phyloP scores from a whole-genome alignment of 139 green algal species.

The Gonium pectorale region DNA sequence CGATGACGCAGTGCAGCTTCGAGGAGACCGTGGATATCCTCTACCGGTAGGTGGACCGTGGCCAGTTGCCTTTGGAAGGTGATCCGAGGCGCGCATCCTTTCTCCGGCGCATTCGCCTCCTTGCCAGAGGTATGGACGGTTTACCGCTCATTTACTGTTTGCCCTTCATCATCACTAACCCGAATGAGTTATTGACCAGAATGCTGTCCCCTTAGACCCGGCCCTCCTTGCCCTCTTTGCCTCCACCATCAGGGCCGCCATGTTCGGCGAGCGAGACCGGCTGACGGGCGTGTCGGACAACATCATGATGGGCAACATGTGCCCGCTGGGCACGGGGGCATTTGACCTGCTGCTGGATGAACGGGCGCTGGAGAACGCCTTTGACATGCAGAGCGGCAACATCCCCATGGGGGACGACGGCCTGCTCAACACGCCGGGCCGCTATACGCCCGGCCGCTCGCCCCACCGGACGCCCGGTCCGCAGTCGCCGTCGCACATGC shows the following conservation, averaged over 20 bases:
- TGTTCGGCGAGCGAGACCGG: constrained; percentile 62
- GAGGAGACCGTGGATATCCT: constrained; percentile 99
- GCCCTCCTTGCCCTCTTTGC: no score
- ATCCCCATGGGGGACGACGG: constrained; percentile 44
- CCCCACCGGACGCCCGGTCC: constrained; percentile 59
- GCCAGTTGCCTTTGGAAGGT: no score
- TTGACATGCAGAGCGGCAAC: constrained; percentile 79
- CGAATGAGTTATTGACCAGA: no score
- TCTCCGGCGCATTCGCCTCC: no score
- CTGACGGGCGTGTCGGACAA: constrained; percentile 92
- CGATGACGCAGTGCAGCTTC: constrained; percentile 95
- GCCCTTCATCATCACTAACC: no score
- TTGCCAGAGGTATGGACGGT: no score
- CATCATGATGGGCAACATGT: constrained; percentile 97
- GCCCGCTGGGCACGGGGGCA: constrained; percentile 89
- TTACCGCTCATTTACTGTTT: no score
- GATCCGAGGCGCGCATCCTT: no score
- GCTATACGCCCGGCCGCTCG: constrained; percentile 69
- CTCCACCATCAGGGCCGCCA: constrained; percentile 39
- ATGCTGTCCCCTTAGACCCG: neutral
- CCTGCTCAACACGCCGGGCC: constrained; percentile 7
- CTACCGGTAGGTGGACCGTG: constrained; percentile 85
- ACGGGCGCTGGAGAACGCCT: constrained; percentile 84
- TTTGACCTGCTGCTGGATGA: constrained; percentile 97
- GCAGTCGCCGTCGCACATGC: constrained; percentile 67